Evolutionary conservation across 495 filamentous ascomycete species (phyloP).

Genomic region (Hyaloscypha variabilis): DNA sequence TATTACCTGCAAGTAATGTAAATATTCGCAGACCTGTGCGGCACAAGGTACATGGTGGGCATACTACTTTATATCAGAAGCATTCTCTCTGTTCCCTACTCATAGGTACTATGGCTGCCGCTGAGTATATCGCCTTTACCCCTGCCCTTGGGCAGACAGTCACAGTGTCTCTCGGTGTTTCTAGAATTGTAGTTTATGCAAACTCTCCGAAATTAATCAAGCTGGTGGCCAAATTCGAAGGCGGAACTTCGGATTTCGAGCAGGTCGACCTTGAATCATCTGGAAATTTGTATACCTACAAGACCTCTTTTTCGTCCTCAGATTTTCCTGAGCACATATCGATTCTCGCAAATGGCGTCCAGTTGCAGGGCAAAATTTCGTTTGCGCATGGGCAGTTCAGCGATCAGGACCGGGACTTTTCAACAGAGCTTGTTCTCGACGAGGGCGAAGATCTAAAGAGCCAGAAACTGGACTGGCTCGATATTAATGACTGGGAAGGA

Average conservation of each 20-base stretch:
- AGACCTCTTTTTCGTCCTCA: not conserved
- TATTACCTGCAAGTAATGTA: too few species aligned
- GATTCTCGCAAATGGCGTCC: slow-evolving; percentile 12
- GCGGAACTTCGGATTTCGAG: slow-evolving; percentile 8
- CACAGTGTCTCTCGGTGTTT: not conserved
- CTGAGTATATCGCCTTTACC: slow-evolving; percentile 10
- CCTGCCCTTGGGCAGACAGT: slow-evolving; percentile 11
- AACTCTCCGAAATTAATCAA: slow-evolving; percentile 1
- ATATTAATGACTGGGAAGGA: slow-evolving; percentile 15
- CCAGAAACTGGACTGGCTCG: slow-evolving; percentile 15
- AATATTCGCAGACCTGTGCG: too few species aligned
- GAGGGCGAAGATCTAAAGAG: slow-evolving; percentile 13
- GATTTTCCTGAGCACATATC: slow-evolving; percentile 3
- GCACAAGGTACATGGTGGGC: too few species aligned
- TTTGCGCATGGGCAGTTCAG: slow-evolving; percentile 3
- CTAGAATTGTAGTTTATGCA: slow-evolving; percentile 13
- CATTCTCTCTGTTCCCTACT: too few species aligned
- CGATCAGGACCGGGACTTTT: slow-evolving; percentile 10
- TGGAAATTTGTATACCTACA: slow-evolving; percentile 9
- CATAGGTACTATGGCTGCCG: slow-evolving; percentile 1
- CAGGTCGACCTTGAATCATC: slow-evolving; percentile 9
- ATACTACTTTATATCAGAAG: too few species aligned
- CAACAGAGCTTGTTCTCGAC: slow-evolving; percentile 13
- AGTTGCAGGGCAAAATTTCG: slow-evolving; percentile 6
- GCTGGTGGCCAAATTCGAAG: slow-evolving; percentile 6